These are phyloP conservation scores for Fomitiporia mediterranea DNA, from an alignment of 1,284 basidiomycete species.

Conservation along the genomic window DNA sequence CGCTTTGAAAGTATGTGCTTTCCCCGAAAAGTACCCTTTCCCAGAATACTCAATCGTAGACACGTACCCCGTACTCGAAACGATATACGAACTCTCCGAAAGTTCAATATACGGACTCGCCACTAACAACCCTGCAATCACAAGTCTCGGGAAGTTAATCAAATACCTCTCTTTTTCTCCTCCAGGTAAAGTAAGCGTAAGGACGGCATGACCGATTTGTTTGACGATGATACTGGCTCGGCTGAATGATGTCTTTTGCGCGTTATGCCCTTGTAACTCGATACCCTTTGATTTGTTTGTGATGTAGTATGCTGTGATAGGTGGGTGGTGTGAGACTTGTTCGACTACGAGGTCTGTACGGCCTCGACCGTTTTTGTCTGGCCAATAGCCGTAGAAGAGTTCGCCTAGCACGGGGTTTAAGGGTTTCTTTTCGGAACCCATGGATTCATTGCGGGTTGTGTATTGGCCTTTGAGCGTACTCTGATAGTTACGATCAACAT, in stretches of 20 bases:
- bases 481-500: constrained; percentile 30
- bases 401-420: constrained; percentile 95
- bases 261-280: constrained; percentile 83
- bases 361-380: constrained; percentile 74
- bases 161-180: constrained; percentile 73
- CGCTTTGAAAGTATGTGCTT: constrained; percentile 92
- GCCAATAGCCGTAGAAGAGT: constrained; percentile 93
- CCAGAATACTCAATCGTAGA: constrained; percentile 88
- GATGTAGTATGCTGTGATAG: constrained; percentile 83
- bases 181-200: constrained; percentile 63
- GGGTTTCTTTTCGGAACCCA: constrained; percentile 98
- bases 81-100: constrained; percentile 79
- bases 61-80: constrained; percentile 70
- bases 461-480: constrained; percentile 94
- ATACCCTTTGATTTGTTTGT: constrained; percentile 81
- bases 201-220: constrained; percentile 91
- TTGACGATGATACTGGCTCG: constrained; percentile 83
- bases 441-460: constrained; percentile 86
- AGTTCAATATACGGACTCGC: constrained; percentile 87
- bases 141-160: constrained; percentile 84
- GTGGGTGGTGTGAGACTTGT: constrained; percentile 95
- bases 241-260: constrained; percentile 84
- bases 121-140: constrained; percentile 57
- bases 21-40: constrained; percentile 92
- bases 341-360: constrained; percentile 87